Base-by-base conservation (phyloP, 164 flowering plant genomes). In the Berberis vulgaris region DNA sequence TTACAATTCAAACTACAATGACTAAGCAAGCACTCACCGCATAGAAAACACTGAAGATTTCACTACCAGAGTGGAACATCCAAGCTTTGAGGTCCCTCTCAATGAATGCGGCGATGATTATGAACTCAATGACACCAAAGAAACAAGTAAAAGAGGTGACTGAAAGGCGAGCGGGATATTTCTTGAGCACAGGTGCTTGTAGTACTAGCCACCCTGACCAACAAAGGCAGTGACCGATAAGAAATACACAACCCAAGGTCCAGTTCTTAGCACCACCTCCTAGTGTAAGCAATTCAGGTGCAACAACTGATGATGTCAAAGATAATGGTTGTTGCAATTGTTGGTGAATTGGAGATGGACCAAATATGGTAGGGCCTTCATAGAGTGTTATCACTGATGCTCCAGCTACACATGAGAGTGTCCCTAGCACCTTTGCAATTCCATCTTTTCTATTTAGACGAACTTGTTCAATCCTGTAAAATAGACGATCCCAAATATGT, bases 161-260 rank as follows among this genome's bases (percentile, higher is more conserved):
- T 0, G 96, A 86, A 54, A 95, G 90, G 9, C 97, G 76, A 41
- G 99, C 99, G 3, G 99, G 99, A 77, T 95, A 95, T 65, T 86
- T 91, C 78, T 95, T 91, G 2, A 95, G 89, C 3, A 95, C 79
- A 5, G 99, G 99, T 1, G 96, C 89, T 63, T 95, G 99, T 11
- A 95, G 63, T 2, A 95, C 99, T 12, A 95, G 85, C 99, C 99
- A 95, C 0, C 79, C 97, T 9, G 99, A 86, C 99, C 99, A 95
- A 0, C 94, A 89, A 57, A 95, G 73, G 72, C 99, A 95, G 74
- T 95, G 99, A 3, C 99, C 97, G 38, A 95, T 86, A 5, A 91
- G 79, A 74, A 66, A 95, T 49, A 95, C 40, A 77, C 99, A 95
- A 3, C 99, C 99, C 61, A 91, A 74, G 6, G 96, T 89, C 99